A percentile compares a stretch with the other conserved stretches of the same genome.
phyloP scores from a whole-genome alignment of 176 grass and related monocot genomes.

The Metroxylon sagu region DNA sequence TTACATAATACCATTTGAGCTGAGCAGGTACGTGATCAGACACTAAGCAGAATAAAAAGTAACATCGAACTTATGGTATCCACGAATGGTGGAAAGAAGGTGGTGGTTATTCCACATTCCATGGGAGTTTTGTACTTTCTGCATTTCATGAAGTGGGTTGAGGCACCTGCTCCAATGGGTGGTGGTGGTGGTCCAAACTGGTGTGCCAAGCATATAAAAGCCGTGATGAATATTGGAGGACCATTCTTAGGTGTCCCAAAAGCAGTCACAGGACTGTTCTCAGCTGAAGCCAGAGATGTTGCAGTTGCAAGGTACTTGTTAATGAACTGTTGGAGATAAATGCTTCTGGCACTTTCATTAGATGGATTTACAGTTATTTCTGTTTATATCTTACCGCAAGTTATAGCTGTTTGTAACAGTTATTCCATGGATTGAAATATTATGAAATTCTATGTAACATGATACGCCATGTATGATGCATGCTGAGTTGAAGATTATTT shows the following conservation, averaged over 20 bases:
- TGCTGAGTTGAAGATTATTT: too few species aligned
- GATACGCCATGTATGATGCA: too few species aligned
- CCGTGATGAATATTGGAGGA: slow-evolving; percentile 88
- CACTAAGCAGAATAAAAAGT: slow-evolving; percentile 91
- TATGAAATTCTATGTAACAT: too few species aligned
- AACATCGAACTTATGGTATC: slow-evolving; percentile 91
- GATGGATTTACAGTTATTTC: too few species aligned
- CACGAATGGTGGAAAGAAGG: slow-evolving; percentile 93
- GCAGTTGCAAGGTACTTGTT: slow-evolving; percentile 74
- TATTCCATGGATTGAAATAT: too few species aligned
- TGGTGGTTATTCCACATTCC: slow-evolving; percentile 94
- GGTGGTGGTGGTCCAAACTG: slow-evolving; percentile 82
- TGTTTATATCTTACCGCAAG: too few species aligned
- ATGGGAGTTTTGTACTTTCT: slow-evolving; percentile 97
- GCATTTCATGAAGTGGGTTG: slow-evolving; percentile 99
- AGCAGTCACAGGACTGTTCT: slow-evolving; percentile 84
- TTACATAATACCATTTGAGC: background rate
- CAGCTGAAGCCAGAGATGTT: slow-evolving; percentile 97
- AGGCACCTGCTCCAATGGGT: slow-evolving; percentile 84
- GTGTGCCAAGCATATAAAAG: slow-evolving; percentile 93
- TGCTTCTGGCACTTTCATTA: too few species aligned
- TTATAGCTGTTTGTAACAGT: too few species aligned
- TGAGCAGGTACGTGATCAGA: slow-evolving; percentile 79
- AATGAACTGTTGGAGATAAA: background rate
- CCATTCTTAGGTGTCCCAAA: slow-evolving; percentile 96